phyloP scores from a whole-genome alignment of 2,329 filamentous ascomycete genomes.

The Clonostachys solani region DNA sequence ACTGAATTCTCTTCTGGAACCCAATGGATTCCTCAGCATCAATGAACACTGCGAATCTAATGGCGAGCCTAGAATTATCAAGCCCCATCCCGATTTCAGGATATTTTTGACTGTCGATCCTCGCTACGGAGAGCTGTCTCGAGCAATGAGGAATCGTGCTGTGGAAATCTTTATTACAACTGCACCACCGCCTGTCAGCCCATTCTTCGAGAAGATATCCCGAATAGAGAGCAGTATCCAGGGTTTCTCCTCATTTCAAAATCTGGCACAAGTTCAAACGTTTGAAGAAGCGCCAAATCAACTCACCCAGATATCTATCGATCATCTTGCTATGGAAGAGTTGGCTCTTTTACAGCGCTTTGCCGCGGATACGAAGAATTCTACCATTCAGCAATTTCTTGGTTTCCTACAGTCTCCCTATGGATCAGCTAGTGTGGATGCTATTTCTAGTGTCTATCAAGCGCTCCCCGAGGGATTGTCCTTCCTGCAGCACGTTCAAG shows the following conservation, averaged over 20 bases:
- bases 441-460: conserved; percentile 28
- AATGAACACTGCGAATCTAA: conserved; percentile 87
- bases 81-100: conserved; percentile 80
- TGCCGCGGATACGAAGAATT: not conserved
- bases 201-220: conserved; percentile 32
- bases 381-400: conserved; percentile 14
- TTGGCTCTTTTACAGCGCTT: conserved; percentile 28
- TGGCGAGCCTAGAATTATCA: conserved; percentile 75
- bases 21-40: conserved; percentile 80
- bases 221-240: conserved; percentile 37
- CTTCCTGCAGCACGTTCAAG: not conserved
- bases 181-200: conserved; percentile 22
- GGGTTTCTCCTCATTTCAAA: too few species aligned
- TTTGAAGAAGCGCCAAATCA: too few species aligned
- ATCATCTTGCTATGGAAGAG: conserved; percentile 29
- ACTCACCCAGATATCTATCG: not conserved
- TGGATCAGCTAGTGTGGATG: conserved; percentile 18
- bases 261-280: too few species aligned
- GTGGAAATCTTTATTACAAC: conserved; percentile 78
- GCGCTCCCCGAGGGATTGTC: not conserved
- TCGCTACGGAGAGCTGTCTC: conserved; percentile 85
- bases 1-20: conserved; percentile 90
- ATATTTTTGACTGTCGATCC: conserved; percentile 94
- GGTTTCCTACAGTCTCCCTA: conserved; percentile 22
- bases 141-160: conserved; percentile 94